phyloP scores from a whole-genome alignment of 1,284 basidiomycete genomes.

The Ganoderma sp. region DNA sequence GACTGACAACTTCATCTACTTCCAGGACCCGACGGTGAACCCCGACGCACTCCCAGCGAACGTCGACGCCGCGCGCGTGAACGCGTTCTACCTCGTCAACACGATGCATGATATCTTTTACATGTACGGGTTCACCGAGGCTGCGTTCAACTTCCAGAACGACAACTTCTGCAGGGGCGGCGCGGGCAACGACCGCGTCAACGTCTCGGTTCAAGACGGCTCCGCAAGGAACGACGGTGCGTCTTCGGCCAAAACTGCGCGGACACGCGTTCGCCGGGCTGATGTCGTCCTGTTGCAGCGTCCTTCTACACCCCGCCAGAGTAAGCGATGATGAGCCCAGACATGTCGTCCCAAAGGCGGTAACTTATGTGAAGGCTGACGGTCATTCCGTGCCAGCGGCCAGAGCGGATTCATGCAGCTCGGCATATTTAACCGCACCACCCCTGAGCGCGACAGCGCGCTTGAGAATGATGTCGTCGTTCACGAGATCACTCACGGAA shows the following conservation, averaged over 20 bases:
- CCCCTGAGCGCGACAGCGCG: slow-evolving; percentile 50
- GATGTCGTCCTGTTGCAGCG: slow-evolving; percentile 5
- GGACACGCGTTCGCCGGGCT: neutral
- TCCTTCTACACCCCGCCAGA: slow-evolving; percentile 46
- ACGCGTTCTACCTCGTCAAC: slow-evolving; percentile 60
- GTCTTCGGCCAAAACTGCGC: neutral
- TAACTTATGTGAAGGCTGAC: neutral
- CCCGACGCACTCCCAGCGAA: slow-evolving; percentile 40
- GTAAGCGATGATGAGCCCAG: neutral
- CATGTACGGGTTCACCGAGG: slow-evolving; percentile 45
- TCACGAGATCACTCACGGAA: slow-evolving; percentile 56
- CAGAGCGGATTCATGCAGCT: slow-evolving; percentile 34
- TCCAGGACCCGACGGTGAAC: slow-evolving; percentile 40
- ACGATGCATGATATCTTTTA: slow-evolving; percentile 57
- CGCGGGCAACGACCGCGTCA: slow-evolving; percentile 47
- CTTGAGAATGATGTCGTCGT: slow-evolving; percentile 56
- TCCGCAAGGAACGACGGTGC: slow-evolving; percentile 47
- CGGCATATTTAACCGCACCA: slow-evolving; percentile 47
- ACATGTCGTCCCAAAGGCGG: neutral
- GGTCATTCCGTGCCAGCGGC: neutral
- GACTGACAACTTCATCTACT: slow-evolving; percentile 47
- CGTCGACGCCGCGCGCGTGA: slow-evolving; percentile 53
- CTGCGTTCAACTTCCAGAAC: slow-evolving; percentile 53
- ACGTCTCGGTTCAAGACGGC: slow-evolving; percentile 47
- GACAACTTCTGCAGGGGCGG: slow-evolving; percentile 52